These are phyloP conservation scores for Penicillium goetzii DNA, from an alignment of 495 filamentous ascomycete species.

Conservation along the genomic window DNA sequence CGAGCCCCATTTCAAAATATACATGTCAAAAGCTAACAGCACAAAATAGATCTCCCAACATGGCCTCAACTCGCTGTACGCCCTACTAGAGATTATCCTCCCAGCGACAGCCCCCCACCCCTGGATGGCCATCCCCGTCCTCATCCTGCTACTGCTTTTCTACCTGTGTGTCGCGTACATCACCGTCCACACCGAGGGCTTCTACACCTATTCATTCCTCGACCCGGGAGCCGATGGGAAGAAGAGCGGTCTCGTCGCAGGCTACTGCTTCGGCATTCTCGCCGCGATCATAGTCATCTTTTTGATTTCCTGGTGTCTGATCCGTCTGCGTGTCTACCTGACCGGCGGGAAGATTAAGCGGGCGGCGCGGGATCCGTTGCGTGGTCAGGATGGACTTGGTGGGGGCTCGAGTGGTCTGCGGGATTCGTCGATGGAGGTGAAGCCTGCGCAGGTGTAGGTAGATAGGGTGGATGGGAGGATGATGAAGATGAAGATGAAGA, in stretches of 20 bases:
- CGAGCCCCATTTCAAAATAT: background rate
- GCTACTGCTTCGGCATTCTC: constrained; percentile 62
- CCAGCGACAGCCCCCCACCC: constrained; percentile 61
- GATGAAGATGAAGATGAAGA: background rate
- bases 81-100: constrained; percentile 71
- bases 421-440: constrained; percentile 13
- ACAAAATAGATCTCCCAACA: constrained; percentile 66
- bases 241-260: constrained; percentile 47
- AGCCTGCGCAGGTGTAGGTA: constrained; percentile 20
- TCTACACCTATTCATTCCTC: constrained; percentile 77
- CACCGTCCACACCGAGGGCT: constrained; percentile 66
- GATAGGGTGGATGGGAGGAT: background rate
- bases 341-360: constrained; percentile 37
- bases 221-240: constrained; percentile 55
- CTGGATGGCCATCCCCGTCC: constrained; percentile 38
- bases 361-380: constrained; percentile 27
- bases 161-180: constrained; percentile 79
- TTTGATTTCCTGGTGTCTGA: constrained; percentile 53
- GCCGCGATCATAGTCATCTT: constrained; percentile 68
- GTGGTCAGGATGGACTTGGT: background rate
- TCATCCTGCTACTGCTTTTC: constrained; percentile 58
- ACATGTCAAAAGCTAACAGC: constrained; percentile 1
- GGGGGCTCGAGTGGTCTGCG: background rate
- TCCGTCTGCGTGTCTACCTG: constrained; percentile 55
- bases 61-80: constrained; percentile 70